Conservation (phyloP, 108 stramenopile genomes). For the Skeletonema grethae region DNA sequence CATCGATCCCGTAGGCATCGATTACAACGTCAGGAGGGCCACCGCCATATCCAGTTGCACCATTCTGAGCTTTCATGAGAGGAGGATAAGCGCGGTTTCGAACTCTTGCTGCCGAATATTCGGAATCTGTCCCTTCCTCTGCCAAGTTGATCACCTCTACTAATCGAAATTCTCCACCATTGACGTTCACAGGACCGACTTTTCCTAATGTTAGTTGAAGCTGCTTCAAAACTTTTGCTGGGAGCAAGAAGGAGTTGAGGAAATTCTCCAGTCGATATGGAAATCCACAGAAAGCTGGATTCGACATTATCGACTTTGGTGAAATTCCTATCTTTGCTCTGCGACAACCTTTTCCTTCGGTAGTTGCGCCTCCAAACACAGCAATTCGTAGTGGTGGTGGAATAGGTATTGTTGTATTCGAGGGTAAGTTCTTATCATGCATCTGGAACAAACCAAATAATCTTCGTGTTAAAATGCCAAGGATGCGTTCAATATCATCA, state of each 20-base stretch:
- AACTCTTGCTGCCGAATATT: slow-evolving; percentile 40
- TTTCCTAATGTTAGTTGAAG: slow-evolving; percentile 3
- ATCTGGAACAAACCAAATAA: slow-evolving; percentile 35
- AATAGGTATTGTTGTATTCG: slow-evolving; percentile 8
- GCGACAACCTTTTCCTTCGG: slow-evolving; percentile 44
- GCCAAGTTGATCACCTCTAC: slow-evolving; percentile 50
- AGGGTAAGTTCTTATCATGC: background rate
- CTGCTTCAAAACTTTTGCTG: slow-evolving; percentile 25
- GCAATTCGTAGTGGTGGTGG: slow-evolving; percentile 50
- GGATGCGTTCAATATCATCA: slow-evolving; percentile 31
- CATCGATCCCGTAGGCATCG: slow-evolving; percentile 46
- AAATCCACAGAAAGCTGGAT: slow-evolving; percentile 50
- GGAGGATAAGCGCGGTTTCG: slow-evolving; percentile 46
- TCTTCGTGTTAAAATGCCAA: slow-evolving; percentile 35
- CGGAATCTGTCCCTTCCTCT: slow-evolving; percentile 47
- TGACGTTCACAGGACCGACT: background rate
- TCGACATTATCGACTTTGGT: slow-evolving; percentile 40
- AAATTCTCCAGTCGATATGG: slow-evolving; percentile 52
- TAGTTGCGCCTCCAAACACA: slow-evolving; percentile 49
- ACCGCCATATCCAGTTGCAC: slow-evolving; percentile 24
- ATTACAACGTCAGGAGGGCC: slow-evolving; percentile 49
- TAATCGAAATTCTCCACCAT: slow-evolving; percentile 18
- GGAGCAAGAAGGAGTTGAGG: slow-evolving; percentile 40
- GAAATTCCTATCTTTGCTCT: slow-evolving; percentile 34
- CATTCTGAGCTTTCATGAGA: slow-evolving; percentile 1